phyloP scores from a whole-genome alignment of 805 yeast species.

The Monosporozyma unispora region DNA sequence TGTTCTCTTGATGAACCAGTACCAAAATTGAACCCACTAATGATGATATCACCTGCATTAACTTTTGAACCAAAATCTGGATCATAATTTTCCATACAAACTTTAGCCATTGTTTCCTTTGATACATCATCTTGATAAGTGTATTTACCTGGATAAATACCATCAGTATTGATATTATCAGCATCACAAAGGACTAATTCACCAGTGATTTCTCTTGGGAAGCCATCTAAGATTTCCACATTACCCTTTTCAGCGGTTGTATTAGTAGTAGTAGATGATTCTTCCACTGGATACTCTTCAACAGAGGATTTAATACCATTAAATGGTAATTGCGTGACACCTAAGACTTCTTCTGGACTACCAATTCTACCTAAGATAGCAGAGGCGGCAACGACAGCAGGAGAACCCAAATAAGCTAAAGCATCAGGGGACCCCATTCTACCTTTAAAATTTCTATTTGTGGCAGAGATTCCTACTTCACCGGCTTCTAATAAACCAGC shows the following conservation, averaged over 20 bases:
- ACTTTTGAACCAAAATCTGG: constrained; percentile 76
- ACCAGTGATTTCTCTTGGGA: constrained; percentile 83
- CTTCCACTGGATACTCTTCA: constrained; percentile 5
- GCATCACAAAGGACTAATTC: constrained; percentile 93
- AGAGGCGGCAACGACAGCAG: constrained; percentile 97
- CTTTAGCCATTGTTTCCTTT: constrained; percentile 93
- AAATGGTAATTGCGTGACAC: constrained; percentile 42
- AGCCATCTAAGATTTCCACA: constrained; percentile 78
- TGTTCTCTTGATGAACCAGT: constrained; percentile 98
- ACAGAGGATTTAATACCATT: constrained; percentile 39
- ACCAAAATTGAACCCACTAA: constrained; percentile 93
- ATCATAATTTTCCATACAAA: constrained; percentile 98
- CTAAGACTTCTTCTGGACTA: constrained; percentile 77
- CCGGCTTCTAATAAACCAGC: constrained; percentile 90
- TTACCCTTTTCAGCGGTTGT: constrained; percentile 35
- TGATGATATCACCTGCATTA: constrained; percentile 77
- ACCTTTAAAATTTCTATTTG: constrained; percentile 97
- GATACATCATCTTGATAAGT: constrained; percentile 97
- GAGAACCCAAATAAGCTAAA: constrained; percentile 89
- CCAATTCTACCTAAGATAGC: constrained; percentile 94
- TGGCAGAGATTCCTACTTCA: constrained; percentile 96
- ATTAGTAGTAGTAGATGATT: constrained; percentile 19
- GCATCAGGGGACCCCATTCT: constrained; percentile 99
- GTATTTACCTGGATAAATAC: constrained; percentile 97
- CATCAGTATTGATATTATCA: constrained; percentile 94